phyloP scores from a whole-genome alignment of 2,329 filamentous ascomycete genomes.

The Penicillium thymicola region DNA sequence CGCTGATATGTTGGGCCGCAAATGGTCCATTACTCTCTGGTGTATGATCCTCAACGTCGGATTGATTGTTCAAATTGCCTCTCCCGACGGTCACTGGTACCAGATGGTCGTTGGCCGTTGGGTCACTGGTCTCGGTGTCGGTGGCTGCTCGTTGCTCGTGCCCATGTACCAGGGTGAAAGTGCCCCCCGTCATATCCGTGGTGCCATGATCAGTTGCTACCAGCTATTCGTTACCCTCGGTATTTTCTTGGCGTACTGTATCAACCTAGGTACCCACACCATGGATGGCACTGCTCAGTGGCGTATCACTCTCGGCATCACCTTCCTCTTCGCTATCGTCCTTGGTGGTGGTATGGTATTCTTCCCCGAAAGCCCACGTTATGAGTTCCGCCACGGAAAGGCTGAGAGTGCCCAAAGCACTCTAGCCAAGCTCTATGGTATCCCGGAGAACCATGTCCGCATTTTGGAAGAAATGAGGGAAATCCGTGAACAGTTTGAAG shows the following conservation, averaged over 20 bases:
- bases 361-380: constrained; percentile 57
- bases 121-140: constrained; percentile 46
- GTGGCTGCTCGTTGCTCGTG: constrained; percentile 44
- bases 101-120: constrained; percentile 45
- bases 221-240: constrained; percentile 49
- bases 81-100: constrained; percentile 38
- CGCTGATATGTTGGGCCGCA: constrained; percentile 43
- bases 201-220: constrained; percentile 47
- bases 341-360: constrained; percentile 56
- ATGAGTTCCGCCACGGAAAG: constrained; percentile 55
- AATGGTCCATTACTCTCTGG: constrained; percentile 44
- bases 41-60: constrained; percentile 42
- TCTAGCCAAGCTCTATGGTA: constrained; percentile 54
- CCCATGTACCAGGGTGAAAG: constrained; percentile 50
- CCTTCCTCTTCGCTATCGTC: constrained; percentile 55
- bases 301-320: constrained; percentile 54
- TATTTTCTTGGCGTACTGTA: constrained; percentile 46
- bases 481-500: constrained; percentile 56
- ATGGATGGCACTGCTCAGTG: constrained; percentile 45
- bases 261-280: constrained; percentile 45
- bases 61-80: constrained; percentile 44
- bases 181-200: constrained; percentile 46
- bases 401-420: constrained; percentile 51
- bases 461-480: constrained; percentile 54
- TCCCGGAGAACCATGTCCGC: constrained; percentile 52